Base-by-base conservation (phyloP, 2,329 filamentous ascomycete species). In the Ophiostoma triangulosporum region DNA sequence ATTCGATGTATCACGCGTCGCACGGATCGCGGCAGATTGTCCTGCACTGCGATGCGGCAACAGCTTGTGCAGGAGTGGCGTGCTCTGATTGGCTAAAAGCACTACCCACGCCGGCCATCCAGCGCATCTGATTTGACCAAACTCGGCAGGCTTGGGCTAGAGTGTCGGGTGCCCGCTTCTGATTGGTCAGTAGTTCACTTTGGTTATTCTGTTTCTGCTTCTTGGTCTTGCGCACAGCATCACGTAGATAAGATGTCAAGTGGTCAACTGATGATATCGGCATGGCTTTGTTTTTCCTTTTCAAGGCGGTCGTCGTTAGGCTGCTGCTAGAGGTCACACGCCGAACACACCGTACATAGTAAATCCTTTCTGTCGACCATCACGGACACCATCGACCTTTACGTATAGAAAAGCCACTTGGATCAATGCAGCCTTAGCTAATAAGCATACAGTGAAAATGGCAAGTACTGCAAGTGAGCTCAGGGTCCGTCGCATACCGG, bases 101-200 rank as follows among this genome's bases (percentile, higher is more conserved):
- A 14, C 20, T 29, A 26, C 5, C 50, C 53, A 55, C 56, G 56
- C 56, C n/a, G 50, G n/a, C 40, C 32, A 36, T 51, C 32, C 31
- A 15, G 14, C 40, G 48, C 56, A 51, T 57, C 54, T 58, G 57
- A 58, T 58, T 58, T 56, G 57, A 52, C 14, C 45, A 43, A n/a
- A n/a, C 12, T 31, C 26, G 15, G 7, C 26, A 15, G n/a, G 6
- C 20, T n/a, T n/a, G n/a, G n/a, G n/a, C n/a, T n/a, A n/a, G n/a
- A 38, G 35, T 38, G 17, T 38, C n/a, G 7, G n/a, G 22, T 27
- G 15, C 43, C 17, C 26, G 43, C 43, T 11, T 29, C 14, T 27
- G 24, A 45, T 45, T 45, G 40, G 40, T 22, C 24, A 11, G 7
- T 14, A 26, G 4, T 45, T 45, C 40, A 45, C 24, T n/a, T 27